Percentiles rank a stretch among this genome's conserved stretches.
phyloP scores from a whole-genome alignment of 345 rosid genomes.

The Draba incana region DNA sequence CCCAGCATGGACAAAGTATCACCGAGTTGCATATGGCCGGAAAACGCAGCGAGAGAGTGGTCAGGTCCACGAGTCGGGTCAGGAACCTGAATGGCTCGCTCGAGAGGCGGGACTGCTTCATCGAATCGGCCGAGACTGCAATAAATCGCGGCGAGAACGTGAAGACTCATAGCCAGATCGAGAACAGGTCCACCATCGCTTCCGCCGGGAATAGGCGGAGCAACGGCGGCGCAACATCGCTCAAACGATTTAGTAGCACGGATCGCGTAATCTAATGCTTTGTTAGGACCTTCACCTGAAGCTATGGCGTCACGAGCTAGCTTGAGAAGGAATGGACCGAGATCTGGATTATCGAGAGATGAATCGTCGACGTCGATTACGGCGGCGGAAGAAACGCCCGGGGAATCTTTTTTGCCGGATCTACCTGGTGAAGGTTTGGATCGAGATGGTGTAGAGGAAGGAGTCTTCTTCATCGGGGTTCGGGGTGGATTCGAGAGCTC shows the following conservation, averaged over 20 bases:
- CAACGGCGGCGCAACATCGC: constrained; percentile 65
- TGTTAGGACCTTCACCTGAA: constrained; percentile 90
- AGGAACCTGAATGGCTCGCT: constrained; percentile 82
- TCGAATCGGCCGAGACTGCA: constrained; percentile 94
- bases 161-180: constrained; percentile 94
- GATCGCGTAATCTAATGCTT: constrained; percentile 88
- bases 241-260: constrained; percentile 93
- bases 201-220: constrained; percentile 43
- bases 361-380: constrained; percentile 50
- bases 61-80: constrained; percentile 73
- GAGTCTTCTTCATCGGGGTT: constrained; percentile 56
- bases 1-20: constrained; percentile 98
- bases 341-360: constrained; percentile 97
- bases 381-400: constrained; percentile 41
- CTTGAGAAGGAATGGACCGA: constrained; percentile 94
- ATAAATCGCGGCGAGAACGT: constrained; percentile 90
- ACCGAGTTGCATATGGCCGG: constrained; percentile 97
- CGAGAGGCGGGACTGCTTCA: constrained; percentile 89
- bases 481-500: constrained; percentile 49
- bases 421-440: constrained; percentile 81
- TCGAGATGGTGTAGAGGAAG: constrained; percentile 83
- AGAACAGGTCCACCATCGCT: constrained; percentile 73
- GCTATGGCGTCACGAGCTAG: constrained; percentile 94
- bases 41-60: constrained; percentile 88
- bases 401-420: constrained; percentile 71